Percentiles rank a stretch among this genome's conserved stretches.
phyloP scores from a whole-genome alignment of 75 land plant genomes.

The Chamaecyparis obtusa region DNA sequence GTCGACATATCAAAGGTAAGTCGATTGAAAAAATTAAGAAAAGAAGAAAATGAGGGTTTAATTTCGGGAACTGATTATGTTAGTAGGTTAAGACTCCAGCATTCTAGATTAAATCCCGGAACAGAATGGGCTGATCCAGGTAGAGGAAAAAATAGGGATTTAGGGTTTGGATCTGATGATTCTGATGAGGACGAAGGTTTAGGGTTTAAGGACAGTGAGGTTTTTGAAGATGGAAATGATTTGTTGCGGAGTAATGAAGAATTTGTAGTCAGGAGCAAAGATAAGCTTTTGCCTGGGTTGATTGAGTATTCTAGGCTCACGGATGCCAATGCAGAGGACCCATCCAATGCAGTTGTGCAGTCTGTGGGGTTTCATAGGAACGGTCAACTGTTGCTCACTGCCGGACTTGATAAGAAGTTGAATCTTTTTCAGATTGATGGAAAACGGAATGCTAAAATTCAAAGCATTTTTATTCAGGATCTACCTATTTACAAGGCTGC shows the following conservation, averaged over 20 bases:
- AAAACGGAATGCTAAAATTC: slow-evolving; percentile 76
- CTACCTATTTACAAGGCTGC: too few relatives aligned
- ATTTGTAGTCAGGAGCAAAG: too few relatives aligned
- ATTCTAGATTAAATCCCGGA: too few relatives aligned
- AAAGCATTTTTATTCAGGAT: slow-evolving; percentile 70
- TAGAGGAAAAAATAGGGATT: slow-evolving; percentile 71
- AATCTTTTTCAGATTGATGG: slow-evolving; percentile 95
- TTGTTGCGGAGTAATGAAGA: too few relatives aligned
- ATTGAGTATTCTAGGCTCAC: slow-evolving; percentile 67
- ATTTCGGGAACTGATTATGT: slow-evolving; percentile 53
- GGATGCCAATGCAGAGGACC: slow-evolving; percentile 78
- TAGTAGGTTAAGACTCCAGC: too few relatives aligned
- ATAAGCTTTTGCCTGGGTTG: slow-evolving; percentile 65
- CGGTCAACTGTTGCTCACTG: slow-evolving; percentile 78
- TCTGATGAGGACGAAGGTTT: slow-evolving; percentile 34
- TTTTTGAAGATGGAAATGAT: slow-evolving; percentile 14
- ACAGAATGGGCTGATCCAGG: too few relatives aligned
- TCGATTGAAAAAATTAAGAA: slow-evolving; percentile 66
- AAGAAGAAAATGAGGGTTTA: slow-evolving; percentile 52
- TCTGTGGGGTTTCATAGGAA: slow-evolving; percentile 29
- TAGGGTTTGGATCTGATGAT: slow-evolving; percentile 23
- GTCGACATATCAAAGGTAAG: slow-evolving; percentile 49
- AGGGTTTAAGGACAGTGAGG: slow-evolving; percentile 23
- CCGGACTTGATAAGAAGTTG: slow-evolving; percentile 71
- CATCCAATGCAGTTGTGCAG: slow-evolving; percentile 66